Evolutionary conservation across 31 red algal species (phyloP).

Genomic region (Porphyra umbilicalis): DNA sequence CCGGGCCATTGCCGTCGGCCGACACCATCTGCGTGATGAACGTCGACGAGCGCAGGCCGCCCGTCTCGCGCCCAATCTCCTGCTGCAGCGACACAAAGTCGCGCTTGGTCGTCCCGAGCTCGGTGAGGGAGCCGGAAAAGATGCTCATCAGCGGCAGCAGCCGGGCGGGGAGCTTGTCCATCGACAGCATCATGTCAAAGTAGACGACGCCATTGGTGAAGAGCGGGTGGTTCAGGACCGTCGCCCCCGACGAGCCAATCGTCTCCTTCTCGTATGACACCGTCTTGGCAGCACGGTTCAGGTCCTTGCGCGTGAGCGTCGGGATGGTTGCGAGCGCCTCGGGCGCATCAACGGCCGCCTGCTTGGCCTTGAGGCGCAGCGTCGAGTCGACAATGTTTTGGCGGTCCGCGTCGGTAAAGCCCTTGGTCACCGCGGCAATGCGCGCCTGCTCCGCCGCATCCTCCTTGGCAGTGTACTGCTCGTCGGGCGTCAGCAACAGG

Average conservation of each 20-base stretch:
- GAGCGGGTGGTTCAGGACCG: slow-evolving; percentile 63
- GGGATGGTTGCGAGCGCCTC: slow-evolving; percentile 90
- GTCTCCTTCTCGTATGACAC: slow-evolving; percentile 41
- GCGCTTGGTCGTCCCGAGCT: slow-evolving; percentile 69
- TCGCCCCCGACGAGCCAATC: slow-evolving; percentile 49
- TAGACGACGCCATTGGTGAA: slow-evolving; percentile 91
- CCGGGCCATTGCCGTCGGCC: slow-evolving; percentile 43
- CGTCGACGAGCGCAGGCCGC: slow-evolving; percentile 55
- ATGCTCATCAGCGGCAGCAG: slow-evolving; percentile 79
- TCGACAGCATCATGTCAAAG: slow-evolving; percentile 74
- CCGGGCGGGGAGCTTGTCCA: slow-evolving; percentile 65
- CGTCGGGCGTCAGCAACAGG: slow-evolving; percentile 70
- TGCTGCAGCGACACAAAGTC: slow-evolving; percentile 89
- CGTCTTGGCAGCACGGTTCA: slow-evolving; percentile 59
- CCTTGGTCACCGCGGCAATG: slow-evolving; percentile 28
- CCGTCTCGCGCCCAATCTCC: slow-evolving; percentile 84
- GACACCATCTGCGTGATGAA: slow-evolving; percentile 45
- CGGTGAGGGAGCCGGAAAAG: slow-evolving; percentile 58
- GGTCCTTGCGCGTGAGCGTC: slow-evolving; percentile 49
- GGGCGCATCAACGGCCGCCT: slow-evolving; percentile 79
- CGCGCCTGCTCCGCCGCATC: slow-evolving; percentile 60
- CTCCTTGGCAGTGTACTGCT: slow-evolving; percentile 51
- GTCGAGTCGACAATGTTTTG: slow-evolving; percentile 66
- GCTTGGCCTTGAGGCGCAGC: slow-evolving; percentile 84
- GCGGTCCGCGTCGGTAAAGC: slow-evolving; percentile 45